Evolutionary conservation across 139 green algal genomes (phyloP), one percentile per base, ranked within the genome.

Genomic region (Trebouxia sp.): DNA sequence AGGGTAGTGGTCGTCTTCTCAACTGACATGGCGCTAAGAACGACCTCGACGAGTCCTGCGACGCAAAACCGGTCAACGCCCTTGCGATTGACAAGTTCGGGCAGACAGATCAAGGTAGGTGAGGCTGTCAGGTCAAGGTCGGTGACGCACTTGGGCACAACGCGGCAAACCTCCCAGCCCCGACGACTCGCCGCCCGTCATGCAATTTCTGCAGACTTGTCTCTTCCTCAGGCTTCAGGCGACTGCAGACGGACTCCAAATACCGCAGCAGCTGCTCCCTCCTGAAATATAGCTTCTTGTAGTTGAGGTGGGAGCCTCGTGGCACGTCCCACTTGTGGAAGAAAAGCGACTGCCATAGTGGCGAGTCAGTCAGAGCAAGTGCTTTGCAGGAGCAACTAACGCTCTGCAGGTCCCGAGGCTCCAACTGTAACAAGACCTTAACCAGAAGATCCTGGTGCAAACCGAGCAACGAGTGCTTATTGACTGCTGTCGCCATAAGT

Each of bases 281-380:
- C 62, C 62, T 72, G 43, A 72, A 72, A 72, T 72, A 72, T 35
- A 72, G 12, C 62, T 45, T 72, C 43, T 72, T 72, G 62, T 72
- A 72, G 62, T 72, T 72, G 15, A 72, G 28, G 37, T 72, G 62
- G n/a, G 62, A 72, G 14, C 62, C 62, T 45, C 62, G 62, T 42
- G 62, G 62, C 32, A 72, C 62, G 35, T 72, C 62, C 62, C 62
- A 72, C 35, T 72, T 72, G 32, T 72, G 62, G 32, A 72, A 72
- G 28, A 72, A 72, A 7, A 72, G 32, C 0, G 62, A 72, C 35
- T 72, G 62, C 62, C 62, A 72, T 3, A 72, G 35, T 11, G 62
- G 62, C 11, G 62, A 72, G 62, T 72, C 62, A 14, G 62, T 72
- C 28, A 72, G 35, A n/a, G 62, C 62, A 9, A 72, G 32, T 3